Base-by-base conservation (phyloP, 768 basidiomycete species). In the Mycena epipterygia region DNA sequence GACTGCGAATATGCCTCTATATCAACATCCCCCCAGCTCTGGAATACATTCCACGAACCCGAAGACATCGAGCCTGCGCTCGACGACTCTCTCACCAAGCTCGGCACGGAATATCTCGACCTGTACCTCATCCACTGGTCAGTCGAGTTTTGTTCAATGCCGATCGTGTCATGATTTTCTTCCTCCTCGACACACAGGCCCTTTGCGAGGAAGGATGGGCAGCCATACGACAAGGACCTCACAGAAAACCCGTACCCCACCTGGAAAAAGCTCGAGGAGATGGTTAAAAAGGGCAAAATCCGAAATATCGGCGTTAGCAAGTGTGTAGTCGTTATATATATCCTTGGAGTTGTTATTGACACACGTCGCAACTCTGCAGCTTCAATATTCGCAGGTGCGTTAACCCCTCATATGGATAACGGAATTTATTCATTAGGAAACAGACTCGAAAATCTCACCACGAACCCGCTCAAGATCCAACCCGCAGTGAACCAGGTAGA, bases 241-340 rank as follows among this genome's bases (percentile, higher is more conserved):
- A 91, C 91, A 7, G 88, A 87, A 27, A 85, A 94, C 75, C 89
- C 93, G 2, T 91, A 92, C 75, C 90, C 90, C 21, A 94, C 93
- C 0, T 95, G 94, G 94, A 83, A 91, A 77, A 93, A 89, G 71
- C 88, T 95, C 55, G 94, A 95, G 76, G 88, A 92, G 79, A 81
- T 93, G 81, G 91, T 94, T 4, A 88, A 89, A 71, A 91, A 90
- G 74, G 94, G 94, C 27, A 92, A 94, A 77, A 81, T 93, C 48
- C 87, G 87, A 77, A 92, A 94, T 73, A 95, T 95, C 62, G 95
- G 95, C 48, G 84, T 95, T 48, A 93, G 92, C 91, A 96, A 96
- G 91, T 91, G 67, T 68, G 86, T 70, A 9, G 13, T 56, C 27
- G 25, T n/a, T 30, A 1, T n/a, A 58, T 56, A 33, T 32, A 4